Evolutionary conservation across 352 stramenopile genomes (phyloP).

Genomic region (Thalassiosira sp.): DNA sequence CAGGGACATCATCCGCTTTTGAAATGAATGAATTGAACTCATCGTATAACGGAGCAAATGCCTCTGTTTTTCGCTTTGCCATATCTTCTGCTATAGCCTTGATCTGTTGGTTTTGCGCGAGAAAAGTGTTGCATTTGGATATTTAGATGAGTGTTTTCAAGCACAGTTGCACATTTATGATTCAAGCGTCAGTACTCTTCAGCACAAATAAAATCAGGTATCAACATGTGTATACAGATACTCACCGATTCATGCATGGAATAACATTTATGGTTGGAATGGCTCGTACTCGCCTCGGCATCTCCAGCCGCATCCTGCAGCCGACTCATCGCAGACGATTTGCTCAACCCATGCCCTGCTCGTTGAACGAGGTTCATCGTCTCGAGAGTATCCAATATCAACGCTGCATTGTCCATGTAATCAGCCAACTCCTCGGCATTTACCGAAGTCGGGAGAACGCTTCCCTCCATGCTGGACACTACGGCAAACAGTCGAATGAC

Average conservation of each 20-base stretch:
- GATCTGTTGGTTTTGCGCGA: conserved; percentile 43
- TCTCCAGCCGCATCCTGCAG: conserved; percentile 35
- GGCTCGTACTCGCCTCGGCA: conserved; percentile 27
- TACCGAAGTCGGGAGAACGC: conserved; percentile 9
- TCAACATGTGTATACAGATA: conserved; percentile 4
- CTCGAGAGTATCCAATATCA: conserved; percentile 74
- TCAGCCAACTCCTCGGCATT: conserved; percentile 37
- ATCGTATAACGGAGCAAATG: conserved; percentile 69
- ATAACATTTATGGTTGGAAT: conserved; percentile 59
- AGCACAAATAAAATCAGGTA: not conserved
- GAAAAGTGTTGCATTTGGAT: conserved; percentile 1
- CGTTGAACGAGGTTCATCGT: conserved; percentile 80
- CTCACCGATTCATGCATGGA: conserved; percentile 81
- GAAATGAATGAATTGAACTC: conserved; percentile 74
- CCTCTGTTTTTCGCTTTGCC: conserved; percentile 61
- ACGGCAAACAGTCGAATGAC: conserved; percentile 73
- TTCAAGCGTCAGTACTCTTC: not conserved
- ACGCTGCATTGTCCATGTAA: conserved; percentile 49
- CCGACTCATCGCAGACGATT: conserved; percentile 31
- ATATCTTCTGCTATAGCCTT: conserved; percentile 81
- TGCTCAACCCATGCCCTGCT: conserved; percentile 64
- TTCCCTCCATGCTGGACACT: conserved; percentile 49
- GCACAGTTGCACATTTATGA: no score
- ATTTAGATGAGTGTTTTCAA: not conserved
- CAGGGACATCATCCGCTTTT: conserved; percentile 23